Percentiles rank a stretch among this genome's conserved stretches.
phyloP scores from a whole-genome alignment of 176 grass and related monocot genomes.

The Paspalum notatum region DNA sequence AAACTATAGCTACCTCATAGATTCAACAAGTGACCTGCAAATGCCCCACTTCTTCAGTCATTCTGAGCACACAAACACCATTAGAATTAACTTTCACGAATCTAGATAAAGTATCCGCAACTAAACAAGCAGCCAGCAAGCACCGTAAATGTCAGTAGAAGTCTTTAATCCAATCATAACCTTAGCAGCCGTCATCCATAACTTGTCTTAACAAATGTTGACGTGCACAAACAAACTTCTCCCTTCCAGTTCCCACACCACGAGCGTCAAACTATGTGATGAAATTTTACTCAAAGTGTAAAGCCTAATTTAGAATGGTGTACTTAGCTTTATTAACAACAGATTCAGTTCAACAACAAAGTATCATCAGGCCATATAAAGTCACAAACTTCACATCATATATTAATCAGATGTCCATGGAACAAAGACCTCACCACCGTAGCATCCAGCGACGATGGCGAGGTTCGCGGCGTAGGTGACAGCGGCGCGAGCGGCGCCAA shows the following conservation, averaged over 20 bases:
- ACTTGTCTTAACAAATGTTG: neutral
- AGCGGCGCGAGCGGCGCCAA: conserved; percentile 43
- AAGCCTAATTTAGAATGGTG: neutral
- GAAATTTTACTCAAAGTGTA: neutral
- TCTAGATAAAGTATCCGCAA: neutral
- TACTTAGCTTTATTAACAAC: neutral
- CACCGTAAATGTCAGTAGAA: neutral
- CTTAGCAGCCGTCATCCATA: neutral
- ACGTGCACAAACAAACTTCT: no score
- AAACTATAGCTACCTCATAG: neutral
- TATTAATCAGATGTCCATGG: neutral
- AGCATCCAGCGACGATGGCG: conserved; percentile 67
- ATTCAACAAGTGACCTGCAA: neutral
- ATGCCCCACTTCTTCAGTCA: neutral
- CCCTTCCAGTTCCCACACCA: neutral
- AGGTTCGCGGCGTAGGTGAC: conserved; percentile 70
- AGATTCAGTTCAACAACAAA: neutral
- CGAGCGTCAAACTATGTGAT: neutral
- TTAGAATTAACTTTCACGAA: neutral
- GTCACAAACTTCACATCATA: neutral
- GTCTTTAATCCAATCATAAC: neutral
- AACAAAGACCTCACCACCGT: conserved; percentile 60
- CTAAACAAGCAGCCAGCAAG: conserved; percentile 6
- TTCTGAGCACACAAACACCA: neutral
- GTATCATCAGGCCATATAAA: neutral